These are phyloP conservation scores for Phytophthora pini DNA, from an alignment of 352 stramenopile genomes.

Conservation along the genomic window DNA sequence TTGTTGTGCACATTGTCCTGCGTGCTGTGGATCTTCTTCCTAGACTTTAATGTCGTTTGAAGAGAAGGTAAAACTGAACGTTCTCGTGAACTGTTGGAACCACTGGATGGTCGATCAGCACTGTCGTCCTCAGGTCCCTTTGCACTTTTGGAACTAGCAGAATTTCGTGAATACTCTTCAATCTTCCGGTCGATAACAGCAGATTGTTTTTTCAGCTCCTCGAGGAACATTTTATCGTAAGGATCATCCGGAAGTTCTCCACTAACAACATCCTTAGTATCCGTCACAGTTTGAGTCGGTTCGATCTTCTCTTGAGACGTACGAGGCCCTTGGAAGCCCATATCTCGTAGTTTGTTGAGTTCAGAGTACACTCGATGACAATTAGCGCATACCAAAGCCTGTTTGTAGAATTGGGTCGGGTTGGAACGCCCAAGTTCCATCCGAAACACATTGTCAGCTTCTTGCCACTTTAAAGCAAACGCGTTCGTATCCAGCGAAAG, in stretches of 20 bases:
- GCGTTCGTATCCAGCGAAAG: slow-evolving; percentile 7
- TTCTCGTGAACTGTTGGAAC: slow-evolving; percentile 21
- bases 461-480: slow-evolving; percentile 63
- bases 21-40: slow-evolving; percentile 19
- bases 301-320: slow-evolving; percentile 1
- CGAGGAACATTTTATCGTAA: slow-evolving; percentile 69
- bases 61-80: slow-evolving; percentile 27
- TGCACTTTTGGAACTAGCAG: not conserved
- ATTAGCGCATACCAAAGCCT: slow-evolving; percentile 74
- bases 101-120: slow-evolving; percentile 16
- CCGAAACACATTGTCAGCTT: slow-evolving; percentile 66
- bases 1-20: slow-evolving; percentile 13
- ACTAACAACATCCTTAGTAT: not conserved
- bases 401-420: slow-evolving; percentile 80
- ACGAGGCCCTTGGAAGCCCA: slow-evolving; percentile 43
- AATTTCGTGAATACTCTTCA: not conserved
- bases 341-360: slow-evolving; percentile 57
- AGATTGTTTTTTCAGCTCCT: slow-evolving; percentile 69
- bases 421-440: slow-evolving; percentile 71
- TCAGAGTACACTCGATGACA: slow-evolving; percentile 76
- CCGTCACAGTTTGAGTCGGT: not conserved
- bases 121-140: slow-evolving; percentile 29
- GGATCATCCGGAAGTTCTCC: slow-evolving; percentile 21
- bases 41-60: slow-evolving; percentile 12
- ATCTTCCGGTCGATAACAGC: slow-evolving; percentile 8